Percentiles rank a stretch among this genome's conserved stretches.
These are phyloP conservation scores for Salix caprea DNA, from an alignment of 345 rosid species.

Conservation along the genomic window DNA sequence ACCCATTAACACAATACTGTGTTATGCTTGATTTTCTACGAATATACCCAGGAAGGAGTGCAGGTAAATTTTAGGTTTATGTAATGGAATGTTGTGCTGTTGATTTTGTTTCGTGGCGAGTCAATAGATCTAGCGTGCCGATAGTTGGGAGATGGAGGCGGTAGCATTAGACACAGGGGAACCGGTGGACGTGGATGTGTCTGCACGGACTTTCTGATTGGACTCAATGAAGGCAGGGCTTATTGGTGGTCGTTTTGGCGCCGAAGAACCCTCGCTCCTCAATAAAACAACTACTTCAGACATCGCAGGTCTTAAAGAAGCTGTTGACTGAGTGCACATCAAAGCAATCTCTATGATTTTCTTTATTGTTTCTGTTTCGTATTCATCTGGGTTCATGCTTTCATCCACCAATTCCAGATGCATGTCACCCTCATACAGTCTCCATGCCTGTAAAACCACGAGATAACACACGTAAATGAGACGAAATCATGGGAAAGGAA, in stretches of 20 bases:
- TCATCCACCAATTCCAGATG: conserved; percentile 24
- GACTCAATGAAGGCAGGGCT: conserved; percentile 21
- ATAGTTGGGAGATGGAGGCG: conserved; percentile 18
- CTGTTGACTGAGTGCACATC: conserved; percentile 27
- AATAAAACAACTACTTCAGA: conserved; percentile 26
- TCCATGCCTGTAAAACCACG: conserved; percentile 27
- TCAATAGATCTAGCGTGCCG: conserved; percentile 14
- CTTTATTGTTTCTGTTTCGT: conserved; percentile 21
- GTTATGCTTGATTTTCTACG: too few relatives aligned
- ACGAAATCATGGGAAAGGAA: not conserved
- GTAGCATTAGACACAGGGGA: conserved; percentile 23
- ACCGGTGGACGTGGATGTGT: conserved; percentile 3
- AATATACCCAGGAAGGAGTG: too few relatives aligned
- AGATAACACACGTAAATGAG: not conserved
- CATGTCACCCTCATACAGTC: conserved; percentile 18
- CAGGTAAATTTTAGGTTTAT: too few relatives aligned
- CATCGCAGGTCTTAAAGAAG: conserved; percentile 24
- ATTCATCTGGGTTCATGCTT: conserved; percentile 14
- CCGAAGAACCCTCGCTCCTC: conserved; percentile 9
- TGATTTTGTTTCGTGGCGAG: too few relatives aligned
- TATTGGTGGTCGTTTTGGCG: not conserved
- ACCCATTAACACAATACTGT: too few relatives aligned
- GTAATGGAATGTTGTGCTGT: too few relatives aligned
- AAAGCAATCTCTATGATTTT: conserved; percentile 29
- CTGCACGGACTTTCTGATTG: not conserved